Conservation (phyloP, 129 eudicot species). For the Rutidosis leptorrhynchoides region DNA sequence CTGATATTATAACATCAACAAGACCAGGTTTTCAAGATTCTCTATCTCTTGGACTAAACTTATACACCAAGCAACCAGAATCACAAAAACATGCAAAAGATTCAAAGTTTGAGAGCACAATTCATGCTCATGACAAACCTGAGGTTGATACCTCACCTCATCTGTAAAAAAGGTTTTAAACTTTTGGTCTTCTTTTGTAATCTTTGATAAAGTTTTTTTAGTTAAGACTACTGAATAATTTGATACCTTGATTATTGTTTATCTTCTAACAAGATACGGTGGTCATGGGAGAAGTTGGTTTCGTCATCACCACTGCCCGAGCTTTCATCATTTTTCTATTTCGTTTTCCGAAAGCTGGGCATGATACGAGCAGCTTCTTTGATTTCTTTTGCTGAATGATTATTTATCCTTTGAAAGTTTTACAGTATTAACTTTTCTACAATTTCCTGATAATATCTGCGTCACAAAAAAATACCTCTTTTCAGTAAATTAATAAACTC, state of each 20-base stretch:
- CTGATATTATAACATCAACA: constrained; percentile 11
- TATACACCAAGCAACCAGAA: constrained; percentile 28
- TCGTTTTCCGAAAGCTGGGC: constrained; percentile 54
- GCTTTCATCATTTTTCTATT: constrained; percentile 38
- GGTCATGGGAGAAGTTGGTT: constrained; percentile 8
- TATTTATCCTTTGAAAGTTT: constrained; percentile 45
- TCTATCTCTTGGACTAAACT: constrained; percentile 46
- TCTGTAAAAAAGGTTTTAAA: constrained; percentile 33
- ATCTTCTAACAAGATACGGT: constrained; percentile 25
- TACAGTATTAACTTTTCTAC: constrained; percentile 54
- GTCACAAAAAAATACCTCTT: constrained; percentile 2
- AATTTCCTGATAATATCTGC: constrained; percentile 58
- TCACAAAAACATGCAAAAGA: constrained; percentile 10
- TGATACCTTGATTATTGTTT: constrained; percentile 30
- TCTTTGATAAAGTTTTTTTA: constrained; percentile 4
- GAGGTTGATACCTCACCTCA: constrained; percentile 61
- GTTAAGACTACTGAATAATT: constrained; percentile 25
- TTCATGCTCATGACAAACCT: no score
- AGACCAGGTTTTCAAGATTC: constrained; percentile 36
- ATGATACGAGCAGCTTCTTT: constrained; percentile 48
- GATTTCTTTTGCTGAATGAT: constrained; percentile 47
- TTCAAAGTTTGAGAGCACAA: constrained; percentile 23
- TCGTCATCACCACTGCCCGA: constrained; percentile 38
- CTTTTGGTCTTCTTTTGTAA: background rate
- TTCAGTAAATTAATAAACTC: constrained; percentile 3